A percentile compares a stretch with the other conserved stretches of the same genome.
These are phyloP conservation scores for Raffaelea albimanens DNA, from an alignment of 2,329 filamentous ascomycete genomes.

Conservation along the genomic window DNA sequence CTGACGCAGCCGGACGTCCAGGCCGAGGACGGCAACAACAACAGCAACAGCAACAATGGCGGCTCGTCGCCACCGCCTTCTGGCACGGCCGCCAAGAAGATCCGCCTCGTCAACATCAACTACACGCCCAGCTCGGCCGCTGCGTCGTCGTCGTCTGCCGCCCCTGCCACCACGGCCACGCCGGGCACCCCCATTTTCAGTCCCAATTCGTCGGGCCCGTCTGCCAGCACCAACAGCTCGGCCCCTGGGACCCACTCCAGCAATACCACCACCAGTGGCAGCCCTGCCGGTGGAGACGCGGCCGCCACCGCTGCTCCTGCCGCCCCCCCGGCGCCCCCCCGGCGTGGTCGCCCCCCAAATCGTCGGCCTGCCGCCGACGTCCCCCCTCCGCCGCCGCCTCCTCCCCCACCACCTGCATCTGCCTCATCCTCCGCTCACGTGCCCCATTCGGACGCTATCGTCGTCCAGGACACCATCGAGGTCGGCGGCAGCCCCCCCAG, in stretches of 20 bases:
- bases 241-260: not conserved
- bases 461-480: constrained; percentile 49
- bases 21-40: constrained; percentile 15
- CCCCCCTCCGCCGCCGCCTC: not conserved
- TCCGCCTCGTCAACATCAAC: constrained; percentile 19
- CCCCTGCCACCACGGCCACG: not conserved
- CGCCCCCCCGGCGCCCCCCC: too few relatives aligned
- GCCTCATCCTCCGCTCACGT: constrained; percentile 17
- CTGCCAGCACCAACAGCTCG: not conserved
- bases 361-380: not conserved
- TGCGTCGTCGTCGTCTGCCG: not conserved
- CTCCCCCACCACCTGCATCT: not conserved
- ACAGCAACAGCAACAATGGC: constrained; percentile 8
- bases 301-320: not conserved
- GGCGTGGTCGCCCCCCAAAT: not conserved
- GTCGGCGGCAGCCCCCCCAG: constrained; percentile 34
- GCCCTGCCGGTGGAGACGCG: not conserved
- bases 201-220: not conserved
- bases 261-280: not conserved
- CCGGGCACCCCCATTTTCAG: not conserved
- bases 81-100: constrained; percentile 22
- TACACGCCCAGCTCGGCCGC: not conserved
- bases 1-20: constrained; percentile 23
- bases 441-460: constrained; percentile 30
- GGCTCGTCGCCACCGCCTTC: constrained; percentile 13